Evolutionary conservation across 441 rosid genomes (phyloP).

Genomic region (Pelargonium citronellum): DNA sequence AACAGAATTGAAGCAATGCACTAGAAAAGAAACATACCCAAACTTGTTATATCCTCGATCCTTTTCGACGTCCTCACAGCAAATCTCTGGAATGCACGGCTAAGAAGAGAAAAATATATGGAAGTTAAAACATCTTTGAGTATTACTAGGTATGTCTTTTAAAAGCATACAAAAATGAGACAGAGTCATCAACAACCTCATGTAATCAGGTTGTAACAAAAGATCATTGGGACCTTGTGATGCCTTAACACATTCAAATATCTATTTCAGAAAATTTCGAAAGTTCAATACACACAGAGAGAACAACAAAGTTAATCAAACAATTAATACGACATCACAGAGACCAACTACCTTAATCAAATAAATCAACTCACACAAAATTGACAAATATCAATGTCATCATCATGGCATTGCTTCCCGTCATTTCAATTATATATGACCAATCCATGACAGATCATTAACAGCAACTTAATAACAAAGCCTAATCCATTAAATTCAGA

Average conservation of each 20-base stretch:
- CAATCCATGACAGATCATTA: not conserved
- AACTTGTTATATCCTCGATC: not conserved
- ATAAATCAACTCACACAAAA: no score
- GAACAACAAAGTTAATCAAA: no score
- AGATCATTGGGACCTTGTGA: no score
- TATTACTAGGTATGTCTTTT: not conserved
- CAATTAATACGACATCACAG: no score
- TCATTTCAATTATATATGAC: not conserved
- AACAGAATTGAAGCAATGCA: not conserved
- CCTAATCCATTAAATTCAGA: not conserved
- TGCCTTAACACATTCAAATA: no score
- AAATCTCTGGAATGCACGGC: constrained; percentile 2
- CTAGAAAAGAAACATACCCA: not conserved
- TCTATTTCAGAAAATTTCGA: no score
- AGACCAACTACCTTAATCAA: no score
- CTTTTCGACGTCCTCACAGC: constrained; percentile 3
- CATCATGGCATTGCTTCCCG: not conserved
- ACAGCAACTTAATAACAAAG: not conserved
- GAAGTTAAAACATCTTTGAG: not conserved
- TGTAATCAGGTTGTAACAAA: no score
- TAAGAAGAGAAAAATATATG: not conserved
- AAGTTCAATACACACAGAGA: no score
- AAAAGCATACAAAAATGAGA: no score
- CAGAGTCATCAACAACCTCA: not conserved
- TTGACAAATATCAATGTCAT: not conserved